These are phyloP conservation scores for Meyerozyma carpophila DNA, from an alignment of 1,139 yeast species.

Conservation along the genomic window DNA sequence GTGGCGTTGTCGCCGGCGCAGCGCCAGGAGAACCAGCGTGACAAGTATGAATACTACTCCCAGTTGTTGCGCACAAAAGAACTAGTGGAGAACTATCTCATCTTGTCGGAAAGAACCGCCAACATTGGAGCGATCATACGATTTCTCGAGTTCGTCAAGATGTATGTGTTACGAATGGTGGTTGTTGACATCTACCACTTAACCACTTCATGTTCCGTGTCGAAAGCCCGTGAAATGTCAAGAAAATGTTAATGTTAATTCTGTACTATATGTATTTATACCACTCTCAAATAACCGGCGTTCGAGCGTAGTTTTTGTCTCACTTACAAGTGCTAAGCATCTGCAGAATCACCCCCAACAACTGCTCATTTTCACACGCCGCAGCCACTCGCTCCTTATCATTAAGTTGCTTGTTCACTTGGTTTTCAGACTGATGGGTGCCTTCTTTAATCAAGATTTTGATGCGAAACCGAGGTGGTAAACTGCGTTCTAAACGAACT, in stretches of 20 bases:
- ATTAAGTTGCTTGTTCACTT: constrained; percentile 92
- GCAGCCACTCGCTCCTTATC: constrained; percentile 98
- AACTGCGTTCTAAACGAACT: constrained; percentile 82
- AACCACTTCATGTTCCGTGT: constrained; percentile 32
- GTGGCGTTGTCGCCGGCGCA: constrained; percentile 17
- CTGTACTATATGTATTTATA: constrained; percentile 1
- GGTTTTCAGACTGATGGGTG: constrained; percentile 91
- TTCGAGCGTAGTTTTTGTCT: constrained; percentile 3
- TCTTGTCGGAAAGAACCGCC: constrained; percentile 11
- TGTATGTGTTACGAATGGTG: constrained; percentile 31
- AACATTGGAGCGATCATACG: constrained; percentile 17
- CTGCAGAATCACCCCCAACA: constrained; percentile 79
- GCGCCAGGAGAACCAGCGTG: constrained; percentile 27
- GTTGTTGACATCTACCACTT: constrained; percentile 35
- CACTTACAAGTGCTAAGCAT: constrained; percentile 79
- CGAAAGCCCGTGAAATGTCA: constrained; percentile 12
- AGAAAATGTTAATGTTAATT: neutral
- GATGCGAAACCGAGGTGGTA: constrained; percentile 81
- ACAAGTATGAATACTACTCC: constrained; percentile 33
- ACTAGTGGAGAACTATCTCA: constrained; percentile 13
- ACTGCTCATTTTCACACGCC: constrained; percentile 95
- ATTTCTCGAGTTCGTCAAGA: constrained; percentile 34
- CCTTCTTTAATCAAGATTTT: constrained; percentile 82
- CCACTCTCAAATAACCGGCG: neutral
- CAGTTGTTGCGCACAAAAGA: constrained; percentile 16